Percentiles rank a stretch among this genome's conserved stretches.
These are phyloP conservation scores for Nicotiana undulata DNA, from an alignment of 257 asterid genomes.

Conservation along the genomic window DNA sequence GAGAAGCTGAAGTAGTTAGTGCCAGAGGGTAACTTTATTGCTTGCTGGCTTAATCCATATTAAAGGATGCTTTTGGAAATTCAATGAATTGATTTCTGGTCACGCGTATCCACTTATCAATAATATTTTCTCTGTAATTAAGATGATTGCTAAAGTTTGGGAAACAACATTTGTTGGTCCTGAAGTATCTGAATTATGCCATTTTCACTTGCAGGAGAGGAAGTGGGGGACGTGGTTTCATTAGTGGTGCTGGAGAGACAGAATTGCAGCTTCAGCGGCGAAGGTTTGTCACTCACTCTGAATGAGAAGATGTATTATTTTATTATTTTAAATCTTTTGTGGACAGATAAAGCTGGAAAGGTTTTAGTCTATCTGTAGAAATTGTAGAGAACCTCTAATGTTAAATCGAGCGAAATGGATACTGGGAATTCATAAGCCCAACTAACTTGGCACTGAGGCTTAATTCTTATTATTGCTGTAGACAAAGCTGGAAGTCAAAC, in stretches of 20 bases:
- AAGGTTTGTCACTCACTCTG: constrained; percentile 40
- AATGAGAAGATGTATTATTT: neutral
- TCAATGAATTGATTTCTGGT: neutral
- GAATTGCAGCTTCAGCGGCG: constrained; percentile 96
- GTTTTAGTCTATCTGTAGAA: neutral
- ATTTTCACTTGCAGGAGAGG: constrained; percentile 81
- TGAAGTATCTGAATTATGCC: constrained; percentile 14
- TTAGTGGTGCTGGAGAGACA: constrained; percentile 99
- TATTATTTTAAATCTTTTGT: neutral
- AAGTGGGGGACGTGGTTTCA: constrained; percentile 96
- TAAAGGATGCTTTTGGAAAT: constrained; percentile 1
- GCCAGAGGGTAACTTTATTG: constrained; percentile 76
- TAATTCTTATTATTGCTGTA: neutral
- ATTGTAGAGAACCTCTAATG: neutral
- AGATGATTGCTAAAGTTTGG: neutral
- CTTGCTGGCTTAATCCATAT: neutral
- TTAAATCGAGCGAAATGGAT: neutral
- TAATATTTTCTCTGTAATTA: neutral
- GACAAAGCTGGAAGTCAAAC: neutral
- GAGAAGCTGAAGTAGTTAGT: constrained; percentile 95
- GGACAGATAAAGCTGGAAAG: neutral
- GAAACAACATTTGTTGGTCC: neutral
- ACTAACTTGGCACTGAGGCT: neutral
- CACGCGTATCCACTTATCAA: neutral
- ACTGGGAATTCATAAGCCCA: neutral